Conservation (phyloP, 2,329 filamentous ascomycete genomes). For the Orbilia ellipsospora region DNA sequence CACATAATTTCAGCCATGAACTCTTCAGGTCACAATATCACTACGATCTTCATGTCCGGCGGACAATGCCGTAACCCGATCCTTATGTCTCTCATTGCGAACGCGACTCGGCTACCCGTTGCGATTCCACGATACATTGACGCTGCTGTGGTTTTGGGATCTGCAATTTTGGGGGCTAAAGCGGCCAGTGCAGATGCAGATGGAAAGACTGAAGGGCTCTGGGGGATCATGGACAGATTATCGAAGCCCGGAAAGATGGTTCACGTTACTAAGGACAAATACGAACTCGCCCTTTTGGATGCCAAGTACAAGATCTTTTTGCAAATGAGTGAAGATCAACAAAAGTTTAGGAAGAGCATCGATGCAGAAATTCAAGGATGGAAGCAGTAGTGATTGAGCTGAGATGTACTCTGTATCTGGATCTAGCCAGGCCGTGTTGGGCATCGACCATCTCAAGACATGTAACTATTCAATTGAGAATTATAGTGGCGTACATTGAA, state of each 20-base stretch:
- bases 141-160: constrained; percentile 96
- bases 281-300: constrained; percentile 81
- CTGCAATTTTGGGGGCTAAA: constrained; percentile 97
- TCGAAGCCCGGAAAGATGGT: constrained; percentile 91
- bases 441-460: background rate
- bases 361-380: constrained; percentile 70
- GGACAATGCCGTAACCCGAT: constrained; percentile 96
- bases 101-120: constrained; percentile 90
- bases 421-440: background rate
- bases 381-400: constrained; percentile 57
- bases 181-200: constrained; percentile 81
- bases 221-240: constrained; percentile 98
- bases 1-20: constrained; percentile 98
- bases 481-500: no score
- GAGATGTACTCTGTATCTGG: background rate
- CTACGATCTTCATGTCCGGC: constrained; percentile 97
- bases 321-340: constrained; percentile 88
- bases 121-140: constrained; percentile 93
- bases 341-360: constrained; percentile 80
- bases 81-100: constrained; percentile 89
- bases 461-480: background rate
- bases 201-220: constrained; percentile 85
- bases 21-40: constrained; percentile 83
- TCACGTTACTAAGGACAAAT: constrained; percentile 75
- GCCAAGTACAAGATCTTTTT: constrained; percentile 97